A percentile compares a stretch with the other conserved stretches of the same genome.
Conservation (phyloP, 2,329 filamentous ascomycete species). For the Purpureocillium takamizusanense region DNA sequence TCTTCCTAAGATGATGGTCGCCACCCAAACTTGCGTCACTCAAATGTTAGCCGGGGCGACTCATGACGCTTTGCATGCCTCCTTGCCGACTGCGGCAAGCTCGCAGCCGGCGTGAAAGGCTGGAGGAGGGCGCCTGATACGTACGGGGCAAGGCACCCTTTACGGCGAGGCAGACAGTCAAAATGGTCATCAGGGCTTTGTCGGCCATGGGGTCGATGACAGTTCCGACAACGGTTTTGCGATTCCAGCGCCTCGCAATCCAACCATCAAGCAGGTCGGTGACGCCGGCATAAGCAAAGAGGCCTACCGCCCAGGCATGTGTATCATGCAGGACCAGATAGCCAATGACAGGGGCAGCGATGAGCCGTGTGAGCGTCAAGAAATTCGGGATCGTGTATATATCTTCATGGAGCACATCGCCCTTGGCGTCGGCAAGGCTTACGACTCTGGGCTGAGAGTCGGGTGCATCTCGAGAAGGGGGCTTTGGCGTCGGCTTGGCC, state of each 20-base stretch:
- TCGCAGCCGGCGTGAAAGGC: too few species aligned
- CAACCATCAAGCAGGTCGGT: conserved; percentile 91
- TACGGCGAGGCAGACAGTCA: conserved; percentile 75
- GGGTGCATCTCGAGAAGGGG: neutral
- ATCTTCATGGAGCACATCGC: conserved; percentile 56
- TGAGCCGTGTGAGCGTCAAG: conserved; percentile 76
- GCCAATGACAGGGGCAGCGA: conserved; percentile 75
- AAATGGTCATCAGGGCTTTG: conserved; percentile 88
- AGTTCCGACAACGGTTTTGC: conserved; percentile 88
- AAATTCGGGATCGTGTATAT: conserved; percentile 97
- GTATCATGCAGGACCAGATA: conserved; percentile 82
- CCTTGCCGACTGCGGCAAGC: too few species aligned
- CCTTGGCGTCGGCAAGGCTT: neutral
- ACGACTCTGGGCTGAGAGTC: neutral
- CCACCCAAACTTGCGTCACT: conserved; percentile 66
- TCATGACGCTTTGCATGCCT: too few species aligned
- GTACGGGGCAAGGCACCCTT: conserved; percentile 74
- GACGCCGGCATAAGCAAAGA: conserved; percentile 89
- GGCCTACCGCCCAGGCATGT: conserved; percentile 65
- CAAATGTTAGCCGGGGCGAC: neutral
- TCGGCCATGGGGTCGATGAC: conserved; percentile 96
- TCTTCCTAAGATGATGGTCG: conserved; percentile 80
- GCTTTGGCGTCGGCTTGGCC: too few species aligned
- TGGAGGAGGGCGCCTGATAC: conserved; percentile 22
- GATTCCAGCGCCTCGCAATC: conserved; percentile 80